Base-by-base conservation (phyloP, 139 green algal species). In the Chlorella vulgaris region DNA sequence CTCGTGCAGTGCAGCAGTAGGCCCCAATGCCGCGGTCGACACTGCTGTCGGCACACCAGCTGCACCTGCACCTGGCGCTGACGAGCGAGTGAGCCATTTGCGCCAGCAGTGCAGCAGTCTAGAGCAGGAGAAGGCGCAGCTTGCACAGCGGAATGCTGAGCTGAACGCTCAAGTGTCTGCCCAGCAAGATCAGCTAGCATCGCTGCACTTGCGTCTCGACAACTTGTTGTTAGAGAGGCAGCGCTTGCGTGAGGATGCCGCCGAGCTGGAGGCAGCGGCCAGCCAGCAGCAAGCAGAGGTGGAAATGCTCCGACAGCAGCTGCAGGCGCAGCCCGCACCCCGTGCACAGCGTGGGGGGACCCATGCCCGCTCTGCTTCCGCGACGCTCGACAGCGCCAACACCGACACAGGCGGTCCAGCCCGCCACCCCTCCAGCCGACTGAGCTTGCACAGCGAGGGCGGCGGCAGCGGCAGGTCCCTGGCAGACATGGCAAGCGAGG, bases 181-280 rank as follows among this genome's bases (percentile, higher is more conserved):
- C 15, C 29, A 71, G 31, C 74, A 80, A 58, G 26, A 70, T 13
- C 58, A 70, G 74, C 58, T 70, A n/a, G 38, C 38, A 1, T 18
- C n/a, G 10, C 74, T 80, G 36, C 58, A 58, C 58, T n/a, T 80
- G n/a, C 74, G 74, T 3, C 33, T 80, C 10, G 74, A 80, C 74
- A 70, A 70, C 74, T 18, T 80, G 58, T 58, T 80, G n/a, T 58
- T 31, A 6, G 74, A 80, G 38, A 55, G 74, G 74, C 58, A 31
- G n/a, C 38, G n/a, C 1, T 19, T 70, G 38, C 58, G 70, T 55
- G 58, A 80, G 58, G 58, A 80, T 36, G 58, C 39, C 4, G 38
- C 7, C 2, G 74, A 71, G 28, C 26, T 28, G n/a, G 38, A 24
- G 28, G 61, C 55, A n/a, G 55, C 15, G 15, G 55, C 55, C 55